These are phyloP conservation scores for Suillus clintonianus DNA, from an alignment of 768 basidiomycete species.

Conservation along the genomic window DNA sequence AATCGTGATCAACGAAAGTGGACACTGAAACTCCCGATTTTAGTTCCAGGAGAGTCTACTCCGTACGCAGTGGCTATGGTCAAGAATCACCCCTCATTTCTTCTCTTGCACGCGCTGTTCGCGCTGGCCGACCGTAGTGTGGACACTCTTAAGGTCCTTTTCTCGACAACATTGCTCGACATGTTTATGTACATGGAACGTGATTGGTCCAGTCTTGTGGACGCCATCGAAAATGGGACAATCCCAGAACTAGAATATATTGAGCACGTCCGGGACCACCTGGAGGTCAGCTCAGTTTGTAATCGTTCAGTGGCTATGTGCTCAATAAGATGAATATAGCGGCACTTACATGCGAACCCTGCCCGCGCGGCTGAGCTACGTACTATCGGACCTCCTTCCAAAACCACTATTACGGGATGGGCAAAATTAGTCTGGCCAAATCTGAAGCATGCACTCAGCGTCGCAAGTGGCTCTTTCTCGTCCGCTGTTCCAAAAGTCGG, in stretches of 20 bases:
- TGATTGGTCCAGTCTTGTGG: constrained; percentile 21
- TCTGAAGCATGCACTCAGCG: constrained; percentile 17
- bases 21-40: not conserved
- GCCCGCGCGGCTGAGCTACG: constrained; percentile 18
- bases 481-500: constrained; percentile 14
- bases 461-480: constrained; percentile 19
- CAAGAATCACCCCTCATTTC: constrained; percentile 14
- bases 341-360: constrained; percentile 13
- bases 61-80: constrained; percentile 13
- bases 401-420: constrained; percentile 14
- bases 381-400: constrained; percentile 12
- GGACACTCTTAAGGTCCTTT: constrained; percentile 19
- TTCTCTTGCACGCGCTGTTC: constrained; percentile 19
- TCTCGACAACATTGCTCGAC: constrained; percentile 18
- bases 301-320: not conserved
- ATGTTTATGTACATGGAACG: constrained; percentile 24
- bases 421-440: constrained; percentile 17
- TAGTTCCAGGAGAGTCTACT: constrained; percentile 11
- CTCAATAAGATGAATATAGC: not conserved
- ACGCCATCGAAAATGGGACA: constrained; percentile 16
- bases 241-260: constrained; percentile 20
- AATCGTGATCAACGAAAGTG: not conserved
- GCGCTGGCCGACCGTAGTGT: constrained; percentile 10
- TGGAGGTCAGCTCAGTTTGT: constrained; percentile 11
- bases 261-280: constrained; percentile 15